Base-by-base conservation (phyloP, 768 basidiomycete genomes). In the Cystoderma amianthinum region DNA sequence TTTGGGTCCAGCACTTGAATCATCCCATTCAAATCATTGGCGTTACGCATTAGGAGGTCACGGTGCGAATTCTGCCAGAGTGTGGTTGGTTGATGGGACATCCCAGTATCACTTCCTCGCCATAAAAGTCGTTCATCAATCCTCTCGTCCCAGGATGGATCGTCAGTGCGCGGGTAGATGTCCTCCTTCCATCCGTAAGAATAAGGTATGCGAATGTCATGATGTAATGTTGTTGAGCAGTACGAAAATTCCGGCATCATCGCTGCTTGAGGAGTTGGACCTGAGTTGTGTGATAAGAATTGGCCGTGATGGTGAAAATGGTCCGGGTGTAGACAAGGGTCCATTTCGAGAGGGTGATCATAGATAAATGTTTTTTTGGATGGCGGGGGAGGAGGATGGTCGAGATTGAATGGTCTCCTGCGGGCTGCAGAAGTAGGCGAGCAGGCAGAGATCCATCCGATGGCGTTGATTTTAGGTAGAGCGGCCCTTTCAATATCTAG, bases 41-140 rank as follows among this genome's bases (percentile, higher is more conserved):
- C 43, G 18, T 61, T 54, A 11, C 61, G 57, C 22, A 80, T 65
- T 2, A 83, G 57, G 16, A 68, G 60, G 16, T 66, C 53, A 0
- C 82, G 61, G 41, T 83, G 82, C 4, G 68, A 62, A 16, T 64
- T 50, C 47, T 55, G 40, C 82, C 82, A 83, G 4, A 61, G 60
- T 5, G 67, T 60, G 1, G 48, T 41, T 1, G 52, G 41, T 11
- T 59, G 51, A 24, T 74, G 68, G 39, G 49, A 61, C 15, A 78
- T 82, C 7, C 86, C 87, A 0, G 86, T 87, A 34, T 77, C 84
- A 32, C 75, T 75, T 2, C 87, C 87, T 30, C 87, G 68, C 87
- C 87, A 89, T 30, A 78, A 64, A 13, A 87, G 48, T 3, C 74
- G 62, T 44, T 82, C 76, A 53, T 83, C 73, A 1, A 60, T 20